Conservation (phyloP, 768 basidiomycete species). For the Auricularia cornea region DNA sequence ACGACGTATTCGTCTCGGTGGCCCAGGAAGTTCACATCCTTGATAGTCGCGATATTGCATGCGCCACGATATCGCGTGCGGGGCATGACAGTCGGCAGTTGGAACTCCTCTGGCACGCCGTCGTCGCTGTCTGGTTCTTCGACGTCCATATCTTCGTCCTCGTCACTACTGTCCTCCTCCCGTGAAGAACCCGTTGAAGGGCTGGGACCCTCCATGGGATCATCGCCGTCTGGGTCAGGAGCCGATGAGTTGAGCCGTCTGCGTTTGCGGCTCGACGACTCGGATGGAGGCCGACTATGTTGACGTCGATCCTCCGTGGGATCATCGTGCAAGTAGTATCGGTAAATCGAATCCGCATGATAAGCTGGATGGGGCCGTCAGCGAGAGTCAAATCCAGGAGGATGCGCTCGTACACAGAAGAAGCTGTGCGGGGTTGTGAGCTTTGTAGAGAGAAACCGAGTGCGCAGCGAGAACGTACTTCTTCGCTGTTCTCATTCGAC, state of each 20-base stretch:
- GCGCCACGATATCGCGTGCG: conserved; percentile 57
- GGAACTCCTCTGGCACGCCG: conserved; percentile 6
- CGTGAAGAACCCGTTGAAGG: conserved; percentile 2
- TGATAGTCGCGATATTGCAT: conserved; percentile 75
- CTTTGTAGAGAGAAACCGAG: no score
- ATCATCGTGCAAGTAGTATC: conserved; percentile 66
- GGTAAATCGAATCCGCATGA: conserved; percentile 60
- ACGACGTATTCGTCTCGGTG: conserved; percentile 66
- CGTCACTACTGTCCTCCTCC: conserved; percentile 19
- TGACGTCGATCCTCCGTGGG: conserved; percentile 20
- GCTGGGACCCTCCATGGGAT: no score
- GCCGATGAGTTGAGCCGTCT: not conserved
- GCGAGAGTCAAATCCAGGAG: not conserved
- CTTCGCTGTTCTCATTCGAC: conserved; percentile 62
- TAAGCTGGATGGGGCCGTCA: conserved; percentile 41
- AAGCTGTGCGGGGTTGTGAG: conserved; percentile 40
- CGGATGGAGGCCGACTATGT: not conserved
- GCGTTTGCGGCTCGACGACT: not conserved
- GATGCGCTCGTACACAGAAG: conserved; percentile 45
- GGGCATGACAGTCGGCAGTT: conserved; percentile 52
- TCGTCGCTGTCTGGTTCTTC: conserved; percentile 9
- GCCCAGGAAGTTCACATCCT: conserved; percentile 86
- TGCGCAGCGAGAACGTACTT: conserved; percentile 38
- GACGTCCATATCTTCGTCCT: conserved; percentile 11
- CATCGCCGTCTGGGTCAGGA: not conserved